phyloP scores from a whole-genome alignment of 2,329 filamentous ascomycete species.

The Beauveria scarabaeidicola region DNA sequence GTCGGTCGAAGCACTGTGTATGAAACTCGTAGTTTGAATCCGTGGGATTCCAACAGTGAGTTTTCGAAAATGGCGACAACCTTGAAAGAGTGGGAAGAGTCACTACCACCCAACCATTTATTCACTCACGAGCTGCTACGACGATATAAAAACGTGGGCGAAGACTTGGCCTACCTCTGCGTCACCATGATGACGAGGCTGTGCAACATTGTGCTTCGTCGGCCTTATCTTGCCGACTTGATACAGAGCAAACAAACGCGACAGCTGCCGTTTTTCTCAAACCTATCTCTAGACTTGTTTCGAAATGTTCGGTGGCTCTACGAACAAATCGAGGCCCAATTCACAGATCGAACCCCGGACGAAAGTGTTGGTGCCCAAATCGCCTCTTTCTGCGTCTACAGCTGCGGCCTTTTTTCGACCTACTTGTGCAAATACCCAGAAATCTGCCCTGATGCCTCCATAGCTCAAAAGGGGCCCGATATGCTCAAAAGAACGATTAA shows the following conservation, averaged over 20 bases:
- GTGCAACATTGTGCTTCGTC: conserved; percentile 48
- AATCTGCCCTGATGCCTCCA: conserved; percentile 32
- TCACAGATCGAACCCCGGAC: conserved; percentile 34
- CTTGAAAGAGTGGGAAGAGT: conserved; percentile 39
- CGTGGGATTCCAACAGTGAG: conserved; percentile 40
- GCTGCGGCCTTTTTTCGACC: conserved; percentile 43
- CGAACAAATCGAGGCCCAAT: conserved; percentile 43
- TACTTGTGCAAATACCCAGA: conserved; percentile 44
- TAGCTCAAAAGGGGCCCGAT: conserved; percentile 31
- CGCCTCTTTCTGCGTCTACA: conserved; percentile 47
- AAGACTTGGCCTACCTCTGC: conserved; percentile 46
- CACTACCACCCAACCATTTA: conserved; percentile 37
- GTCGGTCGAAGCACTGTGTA: conserved; percentile 41
- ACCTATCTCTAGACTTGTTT: conserved; percentile 40
- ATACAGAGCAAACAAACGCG: conserved; percentile 32
- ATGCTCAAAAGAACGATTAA: conserved; percentile 38
- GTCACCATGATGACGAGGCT: conserved; percentile 47
- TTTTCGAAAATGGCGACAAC: conserved; percentile 35
- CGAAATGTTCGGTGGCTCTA: conserved; percentile 38
- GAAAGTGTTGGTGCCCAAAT: conserved; percentile 46
- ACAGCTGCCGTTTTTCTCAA: conserved; percentile 31
- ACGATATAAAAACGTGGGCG: conserved; percentile 37
- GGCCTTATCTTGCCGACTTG: conserved; percentile 44
- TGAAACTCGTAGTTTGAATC: conserved; percentile 33
- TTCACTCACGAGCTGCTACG: conserved; percentile 37